Evolutionary conservation across 495 filamentous ascomycete species (phyloP), one percentile per base, ranked within the genome.

Genomic region (Physcia stellaris): DNA sequence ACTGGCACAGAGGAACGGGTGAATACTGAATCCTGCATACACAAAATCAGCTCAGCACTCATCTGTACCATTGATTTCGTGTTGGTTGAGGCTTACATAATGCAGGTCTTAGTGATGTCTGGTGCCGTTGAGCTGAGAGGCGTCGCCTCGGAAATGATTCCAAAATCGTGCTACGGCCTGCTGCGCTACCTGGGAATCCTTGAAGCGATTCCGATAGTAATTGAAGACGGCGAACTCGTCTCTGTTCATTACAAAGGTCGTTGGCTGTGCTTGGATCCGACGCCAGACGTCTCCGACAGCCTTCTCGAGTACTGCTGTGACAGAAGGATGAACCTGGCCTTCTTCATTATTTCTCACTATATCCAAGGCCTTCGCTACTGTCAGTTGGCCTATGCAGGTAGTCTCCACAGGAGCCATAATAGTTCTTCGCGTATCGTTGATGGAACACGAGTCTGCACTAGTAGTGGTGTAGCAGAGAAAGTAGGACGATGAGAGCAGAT

Each of bases 161-260:
- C 67, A 71, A 41, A 65, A 71, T 9, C 63, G 61, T 27, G 54
- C 59, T 18, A 69, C 61, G 16, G 64, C 65, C 16, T 55, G 49
- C 45, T 62, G 57, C 17, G 61, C 62, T 18, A 63, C 43, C 12
- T 42, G 32, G 4, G 50, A 52, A 19, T 63, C 66, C 9, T 58
- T 49, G 45, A 75, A 84, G 1, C 73, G 68, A 16, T 58, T 46
- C 30, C 77, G 72, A 53, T 75, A 84, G 51, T 75, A 86, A 55
- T 64, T 87, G 67, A 86, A 85, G 20, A 90, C 62, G 12, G 79
- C 70, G 45, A 85, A 86, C 52, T 90, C 81, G 47, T 80, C 69
- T 37, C 64, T 61, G 7, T 57, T 70, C 57, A 87, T 71, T 12
- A 86, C 50, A 54, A 84, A 86, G 6, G 54, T 54, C n/a, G 69